Conservation (phyloP, 1,284 basidiomycete genomes). For the Cutaneotrichosporon spelunceum region DNA sequence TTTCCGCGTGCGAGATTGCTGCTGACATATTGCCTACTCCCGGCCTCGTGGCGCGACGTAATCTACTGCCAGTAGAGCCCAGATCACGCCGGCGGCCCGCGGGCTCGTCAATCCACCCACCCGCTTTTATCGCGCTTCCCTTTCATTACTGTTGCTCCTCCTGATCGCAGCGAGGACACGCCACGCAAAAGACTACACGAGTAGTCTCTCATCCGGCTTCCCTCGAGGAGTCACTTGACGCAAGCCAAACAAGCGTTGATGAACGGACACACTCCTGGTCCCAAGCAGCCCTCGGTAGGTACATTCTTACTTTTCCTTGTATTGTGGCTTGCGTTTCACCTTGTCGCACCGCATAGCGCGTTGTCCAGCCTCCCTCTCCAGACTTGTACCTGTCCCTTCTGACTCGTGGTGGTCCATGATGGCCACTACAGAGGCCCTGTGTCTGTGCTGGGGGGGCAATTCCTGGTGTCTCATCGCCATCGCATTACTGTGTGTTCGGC, state of each 20-base stretch:
- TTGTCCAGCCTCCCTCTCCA: background rate
- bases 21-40: conserved; percentile 11
- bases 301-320: background rate
- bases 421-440: too few relatives aligned
- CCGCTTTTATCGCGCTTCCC: conserved; percentile 4
- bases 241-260: conserved; percentile 14
- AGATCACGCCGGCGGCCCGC: too few relatives aligned
- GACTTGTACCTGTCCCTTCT: background rate
- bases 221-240: background rate
- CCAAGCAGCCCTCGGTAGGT: conserved; percentile 34
- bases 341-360: background rate
- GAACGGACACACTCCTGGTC: conserved; percentile 36
- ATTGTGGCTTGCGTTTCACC: background rate
- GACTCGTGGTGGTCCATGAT: too few relatives aligned
- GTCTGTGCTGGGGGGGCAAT: too few relatives aligned
- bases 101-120: too few relatives aligned
- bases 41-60: too few relatives aligned
- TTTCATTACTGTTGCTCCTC: background rate
- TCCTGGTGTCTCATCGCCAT: too few relatives aligned
- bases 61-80: too few relatives aligned
- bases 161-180: background rate
- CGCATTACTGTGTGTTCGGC: background rate
- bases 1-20: background rate
- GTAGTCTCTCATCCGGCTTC: conserved; percentile 1
- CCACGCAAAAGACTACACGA: background rate